These are phyloP conservation scores for Diophrys appendiculata DNA, from an alignment of 73 alveolate species.

Conservation along the genomic window DNA sequence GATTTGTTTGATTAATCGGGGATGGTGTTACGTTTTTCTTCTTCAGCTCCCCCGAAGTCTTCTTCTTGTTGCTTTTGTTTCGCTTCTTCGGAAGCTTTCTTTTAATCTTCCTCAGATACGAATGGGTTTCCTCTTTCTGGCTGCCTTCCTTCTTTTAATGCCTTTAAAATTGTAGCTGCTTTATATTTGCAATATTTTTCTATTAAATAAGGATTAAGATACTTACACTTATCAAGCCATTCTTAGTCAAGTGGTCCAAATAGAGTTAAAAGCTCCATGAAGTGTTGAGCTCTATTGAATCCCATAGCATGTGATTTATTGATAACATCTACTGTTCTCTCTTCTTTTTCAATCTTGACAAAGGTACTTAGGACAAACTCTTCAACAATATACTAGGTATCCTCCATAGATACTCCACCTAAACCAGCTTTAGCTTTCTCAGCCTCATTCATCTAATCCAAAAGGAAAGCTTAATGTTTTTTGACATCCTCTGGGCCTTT, in stretches of 20 bases:
- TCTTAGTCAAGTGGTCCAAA: conserved; percentile 36
- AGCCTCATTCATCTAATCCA: conserved; percentile 19
- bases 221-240: conserved; percentile 23
- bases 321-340: conserved; percentile 24
- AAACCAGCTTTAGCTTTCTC: conserved; percentile 20
- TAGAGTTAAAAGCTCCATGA: conserved; percentile 25
- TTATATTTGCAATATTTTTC: conserved; percentile 42
- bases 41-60: no score
- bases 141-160: conserved; percentile 30
- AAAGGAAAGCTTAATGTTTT: conserved; percentile 25
- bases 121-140: conserved; percentile 54
- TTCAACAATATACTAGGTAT: conserved; percentile 14
- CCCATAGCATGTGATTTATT: conserved; percentile 35
- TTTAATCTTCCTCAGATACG: conserved; percentile 25
- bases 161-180: conserved; percentile 35
- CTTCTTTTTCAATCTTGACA: conserved; percentile 44
- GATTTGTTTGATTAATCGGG: no score
- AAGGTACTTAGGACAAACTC: conserved; percentile 36
- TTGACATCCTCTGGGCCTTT: conserved; percentile 17
- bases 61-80: no score
- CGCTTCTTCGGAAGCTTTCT: background rate
- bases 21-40: no score
- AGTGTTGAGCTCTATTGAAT: conserved; percentile 43
- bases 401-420: conserved; percentile 16
- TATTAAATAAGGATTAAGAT: no score